A percentile compares a stretch with the other conserved stretches of the same genome.
phyloP scores from a whole-genome alignment of 2,329 filamentous ascomycete genomes.

The Dactylellina parvicollis region DNA sequence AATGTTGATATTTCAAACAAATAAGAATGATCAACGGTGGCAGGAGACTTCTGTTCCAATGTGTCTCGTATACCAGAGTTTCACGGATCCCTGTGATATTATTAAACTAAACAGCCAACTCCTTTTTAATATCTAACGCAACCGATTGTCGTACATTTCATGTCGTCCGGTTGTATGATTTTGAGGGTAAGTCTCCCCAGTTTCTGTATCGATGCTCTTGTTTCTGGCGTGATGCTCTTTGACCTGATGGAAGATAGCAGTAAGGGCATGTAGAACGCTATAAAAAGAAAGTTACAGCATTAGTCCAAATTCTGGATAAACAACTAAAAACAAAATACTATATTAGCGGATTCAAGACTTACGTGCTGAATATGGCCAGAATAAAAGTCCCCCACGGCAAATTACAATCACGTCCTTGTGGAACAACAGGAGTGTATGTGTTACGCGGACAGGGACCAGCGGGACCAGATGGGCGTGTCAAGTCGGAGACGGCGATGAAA shows the following conservation, averaged over 20 bases:
- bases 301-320: neutral
- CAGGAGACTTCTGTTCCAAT: too few species aligned
- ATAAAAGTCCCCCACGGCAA: constrained; percentile 64
- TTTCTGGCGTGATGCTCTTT: constrained; percentile 2
- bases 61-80: too few species aligned
- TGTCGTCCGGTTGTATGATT: neutral
- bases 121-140: neutral
- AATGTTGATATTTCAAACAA: too few species aligned
- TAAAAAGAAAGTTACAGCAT: constrained; percentile 4
- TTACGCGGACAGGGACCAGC: constrained; percentile 58
- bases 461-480: constrained; percentile 61
- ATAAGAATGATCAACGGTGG: too few species aligned
- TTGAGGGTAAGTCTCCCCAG: neutral
- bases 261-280: constrained; percentile 63
- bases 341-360: constrained; percentile 57
- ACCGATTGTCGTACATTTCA: neutral
- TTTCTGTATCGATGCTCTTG: neutral
- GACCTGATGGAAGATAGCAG: constrained; percentile 62
- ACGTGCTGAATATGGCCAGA: constrained; percentile 64
- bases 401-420: constrained; percentile 59
- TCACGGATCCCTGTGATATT: too few species aligned
- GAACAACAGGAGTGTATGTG: constrained; percentile 55
- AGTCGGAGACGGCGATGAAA: constrained; percentile 63
- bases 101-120: too few species aligned
- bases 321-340: neutral